A percentile compares a stretch with the other conserved stretches of the same genome.
Conservation (phyloP, 352 stramenopile genomes). For the Pythium apleroticum region DNA sequence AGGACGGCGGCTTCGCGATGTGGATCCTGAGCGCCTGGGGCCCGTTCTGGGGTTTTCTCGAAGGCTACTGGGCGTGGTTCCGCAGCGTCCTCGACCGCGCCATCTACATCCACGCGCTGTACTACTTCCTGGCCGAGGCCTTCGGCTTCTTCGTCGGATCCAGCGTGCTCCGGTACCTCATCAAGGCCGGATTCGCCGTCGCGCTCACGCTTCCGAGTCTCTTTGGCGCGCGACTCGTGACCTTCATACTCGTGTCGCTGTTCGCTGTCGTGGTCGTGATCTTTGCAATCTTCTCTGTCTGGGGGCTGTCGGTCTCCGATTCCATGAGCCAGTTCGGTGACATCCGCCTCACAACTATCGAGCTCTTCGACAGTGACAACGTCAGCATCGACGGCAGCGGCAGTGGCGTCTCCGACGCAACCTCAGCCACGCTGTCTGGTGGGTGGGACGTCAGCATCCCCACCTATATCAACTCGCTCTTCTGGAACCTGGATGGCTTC, state of each 20-base stretch:
- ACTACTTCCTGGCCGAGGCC: neutral
- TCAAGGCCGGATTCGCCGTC: constrained; percentile 36
- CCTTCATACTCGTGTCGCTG: constrained; percentile 72
- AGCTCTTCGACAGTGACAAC: constrained; percentile 20
- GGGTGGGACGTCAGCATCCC: constrained; percentile 32
- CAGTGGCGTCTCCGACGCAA: neutral
- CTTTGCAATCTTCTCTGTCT: constrained; percentile 82
- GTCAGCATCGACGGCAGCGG: constrained; percentile 35
- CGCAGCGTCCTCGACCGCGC: constrained; percentile 62
- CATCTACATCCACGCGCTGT: constrained; percentile 13
- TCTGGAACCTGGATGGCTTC: constrained; percentile 94
- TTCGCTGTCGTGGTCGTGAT: constrained; percentile 49
- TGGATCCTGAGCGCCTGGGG: constrained; percentile 89
- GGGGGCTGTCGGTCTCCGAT: constrained; percentile 26
- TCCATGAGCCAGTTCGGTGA: constrained; percentile 73
- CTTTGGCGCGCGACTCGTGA: constrained; percentile 31
- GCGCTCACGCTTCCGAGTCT: constrained; percentile 32
- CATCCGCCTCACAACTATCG: constrained; percentile 49
- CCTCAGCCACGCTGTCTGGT: constrained; percentile 50
- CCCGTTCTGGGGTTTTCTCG: constrained; percentile 61
- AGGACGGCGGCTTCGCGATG: constrained; percentile 64
- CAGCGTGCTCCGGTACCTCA: constrained; percentile 23
- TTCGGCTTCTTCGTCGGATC: constrained; percentile 5
- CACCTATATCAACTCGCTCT: constrained; percentile 82
- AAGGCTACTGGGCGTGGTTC: constrained; percentile 72